A percentile compares a stretch with the other conserved stretches of the same genome.
These are phyloP conservation scores for Fomitopsis betulina DNA, from an alignment of 1,284 basidiomycete genomes.

Conservation along the genomic window DNA sequence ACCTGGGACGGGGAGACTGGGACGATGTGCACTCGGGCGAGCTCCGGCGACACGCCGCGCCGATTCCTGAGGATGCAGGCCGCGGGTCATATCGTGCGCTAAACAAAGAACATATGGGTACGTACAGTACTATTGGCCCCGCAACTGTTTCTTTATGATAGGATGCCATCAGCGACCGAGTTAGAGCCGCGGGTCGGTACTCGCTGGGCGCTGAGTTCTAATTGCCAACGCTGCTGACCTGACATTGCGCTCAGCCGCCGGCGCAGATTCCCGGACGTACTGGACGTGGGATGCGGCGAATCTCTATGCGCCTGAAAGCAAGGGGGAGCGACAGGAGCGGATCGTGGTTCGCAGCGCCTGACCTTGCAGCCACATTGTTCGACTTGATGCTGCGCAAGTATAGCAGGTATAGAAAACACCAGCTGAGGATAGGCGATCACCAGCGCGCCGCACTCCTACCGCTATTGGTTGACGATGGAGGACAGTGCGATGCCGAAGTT, in stretches of 20 bases:
- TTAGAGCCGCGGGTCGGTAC: background rate
- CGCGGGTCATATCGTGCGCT: too few relatives aligned
- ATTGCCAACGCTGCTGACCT: background rate
- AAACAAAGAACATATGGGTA: too few relatives aligned
- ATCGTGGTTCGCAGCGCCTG: background rate
- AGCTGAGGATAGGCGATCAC: too few relatives aligned
- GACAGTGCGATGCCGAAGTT: too few relatives aligned
- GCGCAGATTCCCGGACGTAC: background rate
- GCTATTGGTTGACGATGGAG: too few relatives aligned
- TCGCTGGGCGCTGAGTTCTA: background rate
- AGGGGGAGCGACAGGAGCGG: background rate
- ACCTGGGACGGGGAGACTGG: too few relatives aligned
- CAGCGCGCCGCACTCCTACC: too few relatives aligned
- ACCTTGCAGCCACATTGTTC: background rate
- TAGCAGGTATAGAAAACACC: background rate
- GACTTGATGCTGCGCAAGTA: background rate
- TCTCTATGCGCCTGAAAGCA: background rate
- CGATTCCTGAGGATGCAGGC: too few relatives aligned
- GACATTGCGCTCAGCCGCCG: background rate
- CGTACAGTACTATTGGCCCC: too few relatives aligned
- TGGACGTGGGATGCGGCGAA: background rate
- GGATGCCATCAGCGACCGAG: background rate
- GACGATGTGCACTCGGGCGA: too few relatives aligned
- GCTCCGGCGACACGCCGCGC: too few relatives aligned
- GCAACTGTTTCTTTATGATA: background rate